phyloP scores from a whole-genome alignment of 2,329 filamentous ascomycete species.

The Anisogramma anomala region DNA sequence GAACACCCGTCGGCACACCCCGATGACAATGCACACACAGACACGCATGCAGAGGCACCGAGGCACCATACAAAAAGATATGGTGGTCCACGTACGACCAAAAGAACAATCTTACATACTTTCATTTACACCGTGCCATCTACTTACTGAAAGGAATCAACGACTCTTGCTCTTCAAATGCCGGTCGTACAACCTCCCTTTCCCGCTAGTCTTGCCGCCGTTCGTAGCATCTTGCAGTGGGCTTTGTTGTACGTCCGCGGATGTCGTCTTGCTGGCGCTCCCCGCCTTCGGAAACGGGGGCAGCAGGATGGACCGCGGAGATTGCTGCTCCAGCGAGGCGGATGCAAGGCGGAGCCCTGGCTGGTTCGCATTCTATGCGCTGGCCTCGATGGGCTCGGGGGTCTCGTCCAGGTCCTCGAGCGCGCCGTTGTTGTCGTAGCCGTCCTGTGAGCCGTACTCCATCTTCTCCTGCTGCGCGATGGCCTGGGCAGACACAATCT shows the following conservation, averaged over 20 bases:
- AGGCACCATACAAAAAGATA: constrained; percentile 7
- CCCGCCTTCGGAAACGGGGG: constrained; percentile 15
- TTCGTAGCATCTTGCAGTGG: constrained; percentile 15
- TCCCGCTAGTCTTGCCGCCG: constrained; percentile 16
- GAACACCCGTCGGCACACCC: too few species aligned
- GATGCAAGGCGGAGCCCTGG: constrained; percentile 14
- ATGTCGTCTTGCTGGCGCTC: constrained; percentile 1
- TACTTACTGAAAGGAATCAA: background rate
- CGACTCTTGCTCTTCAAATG: constrained; percentile 6
- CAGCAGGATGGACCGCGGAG: constrained; percentile 21
- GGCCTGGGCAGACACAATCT: constrained; percentile 93
- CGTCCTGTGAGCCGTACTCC: constrained; percentile 44
- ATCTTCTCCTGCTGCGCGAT: constrained; percentile 89
- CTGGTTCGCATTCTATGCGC: constrained; percentile 23
- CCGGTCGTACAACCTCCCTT: background rate
- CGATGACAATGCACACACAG: constrained; percentile 9
- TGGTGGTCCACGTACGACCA: constrained; percentile 9
- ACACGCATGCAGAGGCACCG: too few species aligned
- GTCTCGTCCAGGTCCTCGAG: constrained; percentile 41
- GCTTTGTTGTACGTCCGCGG: constrained; percentile 9
- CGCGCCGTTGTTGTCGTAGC: constrained; percentile 37
- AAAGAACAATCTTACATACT: constrained; percentile 12
- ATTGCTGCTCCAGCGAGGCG: constrained; percentile 14
- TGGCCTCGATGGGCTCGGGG: constrained; percentile 25
- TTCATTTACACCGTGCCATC: constrained; percentile 8